Evolutionary conservation across 495 filamentous ascomycete species (phyloP), one percentile per base, ranked within the genome.

Genomic region (Bathelium albidoporum): DNA sequence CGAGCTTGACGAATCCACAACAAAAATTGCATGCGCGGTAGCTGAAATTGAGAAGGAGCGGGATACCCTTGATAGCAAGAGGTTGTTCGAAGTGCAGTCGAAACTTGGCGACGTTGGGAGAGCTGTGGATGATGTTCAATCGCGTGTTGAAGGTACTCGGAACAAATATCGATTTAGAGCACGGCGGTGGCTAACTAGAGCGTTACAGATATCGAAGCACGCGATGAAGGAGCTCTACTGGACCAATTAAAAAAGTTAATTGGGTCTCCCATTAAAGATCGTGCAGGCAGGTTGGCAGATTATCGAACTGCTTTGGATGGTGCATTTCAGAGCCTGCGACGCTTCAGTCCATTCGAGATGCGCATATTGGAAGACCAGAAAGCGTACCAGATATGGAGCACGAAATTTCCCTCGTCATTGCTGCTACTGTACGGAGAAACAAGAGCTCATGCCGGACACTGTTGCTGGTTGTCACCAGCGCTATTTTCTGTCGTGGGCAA

Each of bases 301-400:
- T 55, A 55, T 55, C 20, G 29, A 29, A 7, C 2, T 55, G 49
- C 49, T 29, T 10, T 55, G 24, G 24, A 55, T 29, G 16, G 24
- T 16, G 49, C 49, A 26, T 55, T 55, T 29, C 49, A 16, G 4
- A 55, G 16, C 29, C 49, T 55, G 24, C 49, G 20, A 16, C 49
- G 49, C 16, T 55, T 55, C 24, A 55, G 20, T n/a, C 49, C 49
- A 55, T 55, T 55, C 49, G 49, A 55, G 16, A 55, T 55, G 49
- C 20, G 2, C 26, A 20, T 29, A 10, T 29, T 55, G n/a, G 49
- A 55, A 7, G 24, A 29, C 4, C 49, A 55, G 29, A 7, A 29
- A 55, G 24, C n/a, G 9, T 55, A 55, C 24, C 49, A 4, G 4
- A 29, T 24, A 20, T 55, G 49, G 49, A 55, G 4, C n/a, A 55